Conservation (phyloP, 495 filamentous ascomycete species). For the Cenococcum geophilum region DNA sequence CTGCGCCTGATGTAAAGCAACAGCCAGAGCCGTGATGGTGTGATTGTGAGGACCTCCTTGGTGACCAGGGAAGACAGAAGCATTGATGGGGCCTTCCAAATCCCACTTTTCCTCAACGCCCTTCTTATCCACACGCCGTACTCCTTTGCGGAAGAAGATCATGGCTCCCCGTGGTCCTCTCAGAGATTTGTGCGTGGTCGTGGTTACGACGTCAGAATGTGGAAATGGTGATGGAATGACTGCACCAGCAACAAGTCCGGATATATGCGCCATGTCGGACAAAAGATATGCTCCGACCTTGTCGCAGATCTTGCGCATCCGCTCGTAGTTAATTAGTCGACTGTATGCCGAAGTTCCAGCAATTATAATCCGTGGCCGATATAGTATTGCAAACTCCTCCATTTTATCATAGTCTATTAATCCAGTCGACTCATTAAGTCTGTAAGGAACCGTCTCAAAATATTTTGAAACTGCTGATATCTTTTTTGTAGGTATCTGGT, state of each 20-base stretch:
- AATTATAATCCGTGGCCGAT: conserved; percentile 91
- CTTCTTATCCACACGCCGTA: conserved; percentile 82
- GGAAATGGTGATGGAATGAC: conserved; percentile 94
- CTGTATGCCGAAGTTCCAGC: conserved; percentile 98
- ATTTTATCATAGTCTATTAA: conserved; percentile 95
- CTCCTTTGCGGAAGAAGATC: conserved; percentile 99
- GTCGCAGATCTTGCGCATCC: conserved; percentile 95
- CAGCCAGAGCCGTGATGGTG: conserved; percentile 97
- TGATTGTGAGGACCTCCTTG: conserved; percentile 99
- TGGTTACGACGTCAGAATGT: conserved; percentile 94
- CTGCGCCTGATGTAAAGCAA: conserved; percentile 91
- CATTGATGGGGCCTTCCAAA: conserved; percentile 94
- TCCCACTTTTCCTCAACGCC: conserved; percentile 89
- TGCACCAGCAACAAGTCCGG: conserved; percentile 84
- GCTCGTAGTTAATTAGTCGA: conserved; percentile 92
- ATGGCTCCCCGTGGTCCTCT: conserved; percentile 97
- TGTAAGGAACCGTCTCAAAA: conserved; percentile 95
- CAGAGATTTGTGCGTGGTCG: conserved; percentile 98
- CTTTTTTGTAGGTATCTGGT: conserved; percentile 97
- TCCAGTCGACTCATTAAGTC: conserved; percentile 84
- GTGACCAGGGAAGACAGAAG: conserved; percentile 98
- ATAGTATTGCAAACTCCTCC: conserved; percentile 86
- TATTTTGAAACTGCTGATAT: conserved; percentile 98
- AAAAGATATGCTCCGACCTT: conserved; percentile 90
- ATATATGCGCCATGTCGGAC: conserved; percentile 98